Percentiles rank a stretch among this genome's conserved stretches.
Evolutionary conservation across 2,329 filamentous ascomycete species (phyloP).

Genomic region (Bipolaris oryzae): DNA sequence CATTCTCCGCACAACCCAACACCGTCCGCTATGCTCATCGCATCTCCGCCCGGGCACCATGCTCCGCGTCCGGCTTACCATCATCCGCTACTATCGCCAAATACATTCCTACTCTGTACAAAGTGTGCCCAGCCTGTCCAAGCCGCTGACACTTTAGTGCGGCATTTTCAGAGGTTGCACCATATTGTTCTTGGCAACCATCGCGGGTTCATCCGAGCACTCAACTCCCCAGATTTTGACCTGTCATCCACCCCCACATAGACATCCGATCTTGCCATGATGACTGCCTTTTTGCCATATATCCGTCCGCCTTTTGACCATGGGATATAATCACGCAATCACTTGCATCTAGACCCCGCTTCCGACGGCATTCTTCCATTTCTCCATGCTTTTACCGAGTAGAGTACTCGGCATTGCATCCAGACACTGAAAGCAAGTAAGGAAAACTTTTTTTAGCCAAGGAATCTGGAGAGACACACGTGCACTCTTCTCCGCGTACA

Average conservation of each 20-base stretch:
- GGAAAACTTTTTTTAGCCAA: slow-evolving; percentile 1
- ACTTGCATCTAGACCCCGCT: no score
- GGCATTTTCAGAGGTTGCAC: slow-evolving; percentile 1
- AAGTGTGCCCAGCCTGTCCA: slow-evolving; percentile 13
- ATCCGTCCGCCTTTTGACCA: no score
- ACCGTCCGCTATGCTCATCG: slow-evolving; percentile 9
- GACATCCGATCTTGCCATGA: background rate
- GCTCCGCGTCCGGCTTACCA: slow-evolving; percentile 12
- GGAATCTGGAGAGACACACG: background rate
- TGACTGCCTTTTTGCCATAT: no score
- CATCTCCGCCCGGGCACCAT: slow-evolving; percentile 19
- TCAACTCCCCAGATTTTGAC: background rate
- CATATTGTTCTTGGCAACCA: slow-evolving; percentile 1
- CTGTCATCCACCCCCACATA: background rate
- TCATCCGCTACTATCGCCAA: background rate
- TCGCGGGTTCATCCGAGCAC: slow-evolving; percentile 3
- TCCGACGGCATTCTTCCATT: no score
- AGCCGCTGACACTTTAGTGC: slow-evolving; percentile 5
- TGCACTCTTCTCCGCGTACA: slow-evolving; percentile 3
- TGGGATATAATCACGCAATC: background rate
- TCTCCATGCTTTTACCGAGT: no score
- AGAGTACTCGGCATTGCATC: no score
- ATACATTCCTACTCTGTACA: background rate
- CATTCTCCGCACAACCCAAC: slow-evolving; percentile 10
- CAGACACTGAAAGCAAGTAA: no score